A percentile compares a stretch with the other conserved stretches of the same genome.
Evolutionary conservation across 1,284 basidiomycete species (phyloP).

Genomic region (Tranzscheliella williamsii): DNA sequence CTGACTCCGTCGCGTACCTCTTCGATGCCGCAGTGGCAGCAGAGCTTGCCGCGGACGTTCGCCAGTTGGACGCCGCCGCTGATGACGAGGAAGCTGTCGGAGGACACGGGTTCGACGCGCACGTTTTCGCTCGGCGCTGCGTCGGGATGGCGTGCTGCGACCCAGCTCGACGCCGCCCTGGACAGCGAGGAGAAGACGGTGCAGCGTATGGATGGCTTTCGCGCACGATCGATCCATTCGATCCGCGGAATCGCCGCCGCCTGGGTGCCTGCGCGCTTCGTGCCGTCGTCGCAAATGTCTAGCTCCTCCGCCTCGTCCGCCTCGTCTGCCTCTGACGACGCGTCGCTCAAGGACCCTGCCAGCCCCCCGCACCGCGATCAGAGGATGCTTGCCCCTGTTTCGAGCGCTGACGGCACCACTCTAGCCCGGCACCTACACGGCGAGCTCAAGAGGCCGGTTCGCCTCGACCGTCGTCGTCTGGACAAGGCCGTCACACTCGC

Average conservation of each 20-base stretch:
- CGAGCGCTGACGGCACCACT: not conserved
- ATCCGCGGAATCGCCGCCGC: constrained; percentile 28
- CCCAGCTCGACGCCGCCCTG: constrained; percentile 4
- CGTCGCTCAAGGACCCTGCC: not conserved
- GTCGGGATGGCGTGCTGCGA: not conserved
- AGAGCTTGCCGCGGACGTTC: constrained; percentile 14
- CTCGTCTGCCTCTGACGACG: constrained; percentile 4
- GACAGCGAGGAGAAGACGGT: constrained; percentile 10
- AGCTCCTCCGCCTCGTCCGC: constrained; percentile 8
- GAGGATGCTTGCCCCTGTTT: constrained; percentile 1
- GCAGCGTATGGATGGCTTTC: constrained; percentile 16
- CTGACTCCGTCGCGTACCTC: not conserved
- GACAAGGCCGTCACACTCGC: constrained; percentile 47
- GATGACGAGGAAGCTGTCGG: not conserved
- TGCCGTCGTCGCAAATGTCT: constrained; percentile 5
- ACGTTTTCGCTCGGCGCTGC: constrained; percentile 8
- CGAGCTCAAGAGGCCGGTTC: constrained; percentile 15
- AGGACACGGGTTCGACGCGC: constrained; percentile 1
- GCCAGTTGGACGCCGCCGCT: constrained; percentile 1
- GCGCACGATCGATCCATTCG: constrained; percentile 24
- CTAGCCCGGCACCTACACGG: not conserved
- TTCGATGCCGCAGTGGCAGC: not conserved
- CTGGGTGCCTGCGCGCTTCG: constrained; percentile 27
- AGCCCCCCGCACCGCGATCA: constrained; percentile 5
- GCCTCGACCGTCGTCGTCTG: constrained; percentile 28